Base-by-base conservation (phyloP, 768 basidiomycete genomes). In the Solioccasus polychromus region DNA sequence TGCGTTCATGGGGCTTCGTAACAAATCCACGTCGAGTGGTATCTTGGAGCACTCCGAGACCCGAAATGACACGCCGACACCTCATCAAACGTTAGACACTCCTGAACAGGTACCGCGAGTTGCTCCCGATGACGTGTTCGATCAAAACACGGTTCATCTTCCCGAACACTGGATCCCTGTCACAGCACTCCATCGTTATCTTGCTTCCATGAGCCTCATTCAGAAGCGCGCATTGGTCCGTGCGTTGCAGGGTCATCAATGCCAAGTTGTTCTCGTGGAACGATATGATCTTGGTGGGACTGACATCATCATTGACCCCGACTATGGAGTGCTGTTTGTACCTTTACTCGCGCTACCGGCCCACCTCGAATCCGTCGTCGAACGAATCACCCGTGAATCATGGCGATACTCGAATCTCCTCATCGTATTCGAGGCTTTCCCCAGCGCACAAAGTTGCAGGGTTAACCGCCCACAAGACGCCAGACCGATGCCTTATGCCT, bases 381-480 rank as follows among this genome's bases (percentile, higher is more conserved):
- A 68, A 11, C 61, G 56, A 5, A 67, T 92, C 24, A 68, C 73
- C 8, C 51, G 64, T 18, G 71, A 78, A 45, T 86, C 88, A n/a
- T 86, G 83, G 83, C 68, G 71, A 19, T 90, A 76, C 58, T 54
- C 59, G 8, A 64, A 67, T 22, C 43, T 90, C 3, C 68, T 84
- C 2, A 56, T 90, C 29, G 46, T 91, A 11, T 78, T 91, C 42
- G 85, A 86, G 54, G 84, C 78, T 4, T 88, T 82, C 51, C 79
- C 82, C 5, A 70, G 71, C 14, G 68, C 71, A 4, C 44, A 71
- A 73, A 60, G 23, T 68, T 67, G 50, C 62, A 58, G 51, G 35
- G 39, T 20, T 15, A 47, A 45, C 18, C 44, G 22, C 40, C 43
- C 39, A n/a, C 41, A 50, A 40, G 48, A 37, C 9, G n/a, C 25